These are phyloP conservation scores for Gaillardinia entomophila DNA, from an alignment of 805 yeast genomes.

Conservation along the genomic window DNA sequence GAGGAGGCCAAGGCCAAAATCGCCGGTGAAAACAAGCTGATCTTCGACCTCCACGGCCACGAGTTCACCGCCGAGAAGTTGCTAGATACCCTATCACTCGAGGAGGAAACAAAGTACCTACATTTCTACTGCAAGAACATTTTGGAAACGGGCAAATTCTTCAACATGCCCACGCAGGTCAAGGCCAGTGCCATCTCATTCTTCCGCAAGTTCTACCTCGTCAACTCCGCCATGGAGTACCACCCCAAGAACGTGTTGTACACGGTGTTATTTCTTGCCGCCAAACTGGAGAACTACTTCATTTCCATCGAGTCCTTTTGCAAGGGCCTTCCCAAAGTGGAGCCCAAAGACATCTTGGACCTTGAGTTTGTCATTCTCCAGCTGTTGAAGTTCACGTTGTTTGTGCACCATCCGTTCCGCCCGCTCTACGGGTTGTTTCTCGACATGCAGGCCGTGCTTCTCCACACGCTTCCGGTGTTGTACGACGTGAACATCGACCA, in stretches of 20 bases:
- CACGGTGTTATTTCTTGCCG: constrained; percentile 77
- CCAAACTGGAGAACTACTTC: constrained; percentile 88
- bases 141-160: constrained; percentile 61
- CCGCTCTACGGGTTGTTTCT: constrained; percentile 93
- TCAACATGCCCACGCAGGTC: constrained; percentile 84
- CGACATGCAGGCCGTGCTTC: constrained; percentile 64
- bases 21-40: constrained; percentile 17
- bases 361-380: constrained; percentile 75
- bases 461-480: constrained; percentile 38
- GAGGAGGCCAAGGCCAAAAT: constrained; percentile 13
- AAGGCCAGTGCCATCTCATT: constrained; percentile 81
- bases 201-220: constrained; percentile 73
- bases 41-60: constrained; percentile 21
- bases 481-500: constrained; percentile 45
- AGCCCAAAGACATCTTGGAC: constrained; percentile 61
- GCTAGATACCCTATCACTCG: constrained; percentile 46
- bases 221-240: constrained; percentile 76
- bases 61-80: constrained; percentile 24
- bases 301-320: constrained; percentile 79
- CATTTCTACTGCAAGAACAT: constrained; percentile 69
- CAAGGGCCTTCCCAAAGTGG: constrained; percentile 60
- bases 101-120: constrained; percentile 69
- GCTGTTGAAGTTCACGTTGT: constrained; percentile 68
- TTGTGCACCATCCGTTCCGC: constrained; percentile 83
- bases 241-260: constrained; percentile 79